These are phyloP conservation scores for Fibroporia radiculosa DNA, from an alignment of 768 basidiomycete species.

Conservation along the genomic window DNA sequence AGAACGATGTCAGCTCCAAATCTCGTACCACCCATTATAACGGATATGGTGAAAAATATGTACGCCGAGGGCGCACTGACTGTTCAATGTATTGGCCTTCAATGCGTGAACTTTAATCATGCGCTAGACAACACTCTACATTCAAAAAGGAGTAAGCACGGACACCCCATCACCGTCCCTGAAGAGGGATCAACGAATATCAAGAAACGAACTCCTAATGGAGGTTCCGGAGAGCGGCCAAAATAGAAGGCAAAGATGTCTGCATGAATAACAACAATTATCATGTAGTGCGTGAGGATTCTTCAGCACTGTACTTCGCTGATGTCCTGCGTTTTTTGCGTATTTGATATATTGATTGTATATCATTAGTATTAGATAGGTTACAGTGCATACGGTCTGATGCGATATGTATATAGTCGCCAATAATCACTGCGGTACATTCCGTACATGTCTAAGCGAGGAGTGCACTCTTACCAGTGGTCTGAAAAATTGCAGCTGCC, in stretches of 20 bases:
- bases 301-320: too few relatives aligned
- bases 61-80: constrained; percentile 3
- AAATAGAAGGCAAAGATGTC: too few relatives aligned
- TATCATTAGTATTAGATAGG: too few relatives aligned
- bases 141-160: background rate
- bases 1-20: background rate
- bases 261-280: too few relatives aligned
- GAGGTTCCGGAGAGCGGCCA: background rate
- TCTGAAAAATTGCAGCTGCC: too few relatives aligned
- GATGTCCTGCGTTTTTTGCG: too few relatives aligned
- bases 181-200: background rate
- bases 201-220: background rate
- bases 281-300: too few relatives aligned
- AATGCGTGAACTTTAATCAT: constrained; percentile 7
- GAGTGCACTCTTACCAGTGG: too few relatives aligned
- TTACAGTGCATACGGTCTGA: too few relatives aligned
- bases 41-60: constrained; percentile 1
- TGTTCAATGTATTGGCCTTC: constrained; percentile 6
- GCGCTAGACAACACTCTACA: constrained; percentile 1
- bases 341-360: too few relatives aligned
- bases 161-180: background rate
- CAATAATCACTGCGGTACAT: background rate
- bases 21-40: background rate
- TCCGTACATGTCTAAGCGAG: too few relatives aligned
- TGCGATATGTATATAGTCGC: too few relatives aligned